Conservation (phyloP, 2,329 filamentous ascomycete species). For the Cercospora zeina region DNA sequence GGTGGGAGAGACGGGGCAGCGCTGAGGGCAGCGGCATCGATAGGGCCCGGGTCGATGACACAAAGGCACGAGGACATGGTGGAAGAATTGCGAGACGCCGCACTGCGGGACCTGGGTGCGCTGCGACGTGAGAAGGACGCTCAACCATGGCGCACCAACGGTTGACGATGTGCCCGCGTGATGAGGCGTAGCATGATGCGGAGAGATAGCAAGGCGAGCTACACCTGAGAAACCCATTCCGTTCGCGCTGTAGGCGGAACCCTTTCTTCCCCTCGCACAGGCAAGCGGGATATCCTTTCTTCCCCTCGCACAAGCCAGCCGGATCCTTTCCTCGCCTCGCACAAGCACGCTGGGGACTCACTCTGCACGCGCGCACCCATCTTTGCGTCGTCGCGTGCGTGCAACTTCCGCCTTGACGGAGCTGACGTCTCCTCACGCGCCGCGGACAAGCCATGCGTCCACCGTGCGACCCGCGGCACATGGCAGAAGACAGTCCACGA, state of each 20-base stretch:
- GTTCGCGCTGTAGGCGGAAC: background rate
- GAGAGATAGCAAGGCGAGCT: background rate
- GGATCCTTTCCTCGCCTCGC: too few species aligned
- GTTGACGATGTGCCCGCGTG: too few species aligned
- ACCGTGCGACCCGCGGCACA: background rate
- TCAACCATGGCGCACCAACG: too few species aligned
- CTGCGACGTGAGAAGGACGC: background rate
- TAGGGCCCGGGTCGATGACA: background rate
- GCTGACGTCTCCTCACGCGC: too few species aligned
- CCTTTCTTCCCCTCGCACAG: too few species aligned
- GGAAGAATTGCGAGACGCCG: background rate
- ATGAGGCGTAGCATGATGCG: too few species aligned
- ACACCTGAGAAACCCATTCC: background rate
- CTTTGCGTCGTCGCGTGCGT: too few species aligned
- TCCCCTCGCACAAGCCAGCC: background rate
- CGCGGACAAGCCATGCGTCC: background rate
- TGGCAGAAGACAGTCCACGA: background rate
- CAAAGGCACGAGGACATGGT: background rate
- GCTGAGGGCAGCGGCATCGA: background rate
- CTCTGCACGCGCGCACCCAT: too few species aligned
- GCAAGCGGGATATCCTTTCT: too few species aligned
- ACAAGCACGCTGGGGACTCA: background rate
- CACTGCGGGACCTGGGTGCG: background rate
- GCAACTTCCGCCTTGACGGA: too few species aligned
- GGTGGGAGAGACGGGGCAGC: background rate